These are phyloP conservation scores for Xylariaceae sp. DNA, from an alignment of 2,329 filamentous ascomycete species.

Conservation along the genomic window DNA sequence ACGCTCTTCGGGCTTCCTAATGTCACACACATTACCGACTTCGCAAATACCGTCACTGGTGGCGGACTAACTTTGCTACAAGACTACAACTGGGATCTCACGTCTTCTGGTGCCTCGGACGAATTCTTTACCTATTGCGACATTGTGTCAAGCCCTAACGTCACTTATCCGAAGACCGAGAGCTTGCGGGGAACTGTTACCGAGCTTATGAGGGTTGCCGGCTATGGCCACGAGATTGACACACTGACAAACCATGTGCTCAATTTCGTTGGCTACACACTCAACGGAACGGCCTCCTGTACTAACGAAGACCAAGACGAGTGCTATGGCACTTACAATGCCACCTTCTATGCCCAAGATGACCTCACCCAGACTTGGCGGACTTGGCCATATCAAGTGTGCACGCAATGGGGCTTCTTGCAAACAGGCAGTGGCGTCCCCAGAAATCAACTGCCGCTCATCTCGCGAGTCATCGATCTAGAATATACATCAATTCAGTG, in stretches of 20 bases:
- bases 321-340: constrained; percentile 36
- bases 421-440: constrained; percentile 70
- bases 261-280: constrained; percentile 49
- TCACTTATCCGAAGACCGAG: constrained; percentile 41
- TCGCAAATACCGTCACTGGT: constrained; percentile 39
- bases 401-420: constrained; percentile 72
- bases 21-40: constrained; percentile 45
- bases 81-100: constrained; percentile 51
- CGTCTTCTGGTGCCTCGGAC: constrained; percentile 36
- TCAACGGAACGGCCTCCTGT: constrained; percentile 26
- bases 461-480: constrained; percentile 67
- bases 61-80: constrained; percentile 46
- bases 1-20: constrained; percentile 43
- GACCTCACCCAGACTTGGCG: constrained; percentile 40
- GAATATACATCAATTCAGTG: constrained; percentile 62
- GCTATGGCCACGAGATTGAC: constrained; percentile 36
- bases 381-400: constrained; percentile 52
- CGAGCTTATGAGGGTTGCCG: constrained; percentile 39
- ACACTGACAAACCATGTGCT: constrained; percentile 42
- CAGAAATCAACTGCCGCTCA: constrained; percentile 57
- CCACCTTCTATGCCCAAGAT: constrained; percentile 32
- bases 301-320: constrained; percentile 29
- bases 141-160: constrained; percentile 38
- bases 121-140: constrained; percentile 46
- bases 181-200: constrained; percentile 33